Evolutionary conservation across 305 asterid genomes (phyloP), one percentile per base, ranked within the genome.

Genomic region (Nicotiana rustica): DNA sequence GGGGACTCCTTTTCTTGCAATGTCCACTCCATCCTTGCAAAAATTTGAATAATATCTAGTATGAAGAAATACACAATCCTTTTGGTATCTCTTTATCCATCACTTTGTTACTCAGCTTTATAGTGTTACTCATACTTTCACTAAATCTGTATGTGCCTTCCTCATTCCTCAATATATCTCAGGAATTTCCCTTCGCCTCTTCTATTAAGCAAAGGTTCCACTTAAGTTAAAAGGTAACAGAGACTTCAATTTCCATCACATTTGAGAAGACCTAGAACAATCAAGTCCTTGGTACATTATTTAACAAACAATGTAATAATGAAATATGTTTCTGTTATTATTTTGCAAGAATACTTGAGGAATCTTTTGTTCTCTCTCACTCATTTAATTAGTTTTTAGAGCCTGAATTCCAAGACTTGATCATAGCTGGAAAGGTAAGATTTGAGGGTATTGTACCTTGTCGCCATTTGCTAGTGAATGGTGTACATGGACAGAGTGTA

Each of bases 101-200:
- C 41, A 73, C 15, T 44, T 44, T 73, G 79, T 73, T 49, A 73
- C 44, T 25, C 14, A 25, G 35, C 41, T 73, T 21, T 52, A 25
- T 52, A 49, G 25, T 15, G 65, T 52, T 52, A 15, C 47, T 49
- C 44, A 49, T 49, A 73, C 14, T 19, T 49, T 49, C 64, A 73
- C 79, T 36, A 75, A 75, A 75, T 29, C 9, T 2, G 0, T 25
- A 29, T 29, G 55, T 62, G 17, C 15, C 29, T 21, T 52, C 65
- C 79, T 75, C 79, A 52, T 35, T 38, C 78, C 78, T 25, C 65
- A 71, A 75, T 36, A 25, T 49, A 73, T 25, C 64, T 75, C 79
- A 75, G 65, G 55, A 52, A 25, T 75, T 14, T 71, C 79, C 79
- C 38, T 47, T 71, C 1, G 21, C 21, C 60, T 71, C 61, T 21